These are phyloP conservation scores for Aureobasidium sp. DNA, from an alignment of 2,329 filamentous ascomycete species.

Conservation along the genomic window DNA sequence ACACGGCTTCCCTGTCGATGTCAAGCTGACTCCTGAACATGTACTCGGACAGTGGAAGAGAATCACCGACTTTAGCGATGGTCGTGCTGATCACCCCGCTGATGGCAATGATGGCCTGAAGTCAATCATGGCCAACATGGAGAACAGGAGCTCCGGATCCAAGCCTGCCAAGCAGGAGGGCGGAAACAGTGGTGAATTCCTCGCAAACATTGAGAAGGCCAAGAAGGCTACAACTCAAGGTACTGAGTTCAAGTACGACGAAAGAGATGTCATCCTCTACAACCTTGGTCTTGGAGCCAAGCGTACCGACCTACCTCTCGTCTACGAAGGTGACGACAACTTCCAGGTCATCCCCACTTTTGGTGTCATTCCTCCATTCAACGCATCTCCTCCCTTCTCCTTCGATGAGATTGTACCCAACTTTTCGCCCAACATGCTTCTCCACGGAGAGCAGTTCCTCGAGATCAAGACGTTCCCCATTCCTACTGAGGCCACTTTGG, in stretches of 20 bases:
- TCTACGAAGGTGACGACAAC: conserved; percentile 84
- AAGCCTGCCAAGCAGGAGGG: conserved; percentile 25
- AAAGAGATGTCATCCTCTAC: conserved; percentile 88
- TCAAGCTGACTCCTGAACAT: conserved; percentile 74
- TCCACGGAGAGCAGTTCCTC: conserved; percentile 97
- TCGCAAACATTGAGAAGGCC: conserved; percentile 68
- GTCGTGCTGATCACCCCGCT: conserved; percentile 77
- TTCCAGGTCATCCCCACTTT: conserved; percentile 96
- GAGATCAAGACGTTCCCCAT: conserved; percentile 90
- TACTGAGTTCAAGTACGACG: conserved; percentile 74
- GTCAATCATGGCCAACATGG: conserved; percentile 78
- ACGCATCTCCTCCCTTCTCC: conserved; percentile 70
- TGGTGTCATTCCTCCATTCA: conserved; percentile 91
- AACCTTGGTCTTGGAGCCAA: conserved; percentile 92
- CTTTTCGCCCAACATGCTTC: conserved; percentile 97
- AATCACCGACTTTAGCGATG: conserved; percentile 82
- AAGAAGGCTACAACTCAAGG: conserved; percentile 65
- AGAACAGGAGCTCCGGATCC: conserved; percentile 55
- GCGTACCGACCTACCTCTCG: conserved; percentile 75
- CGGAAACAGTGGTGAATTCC: conserved; percentile 53
- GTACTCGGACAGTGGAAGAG: conserved; percentile 68
- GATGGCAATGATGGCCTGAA: conserved; percentile 69
- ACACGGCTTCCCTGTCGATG: conserved; percentile 83
- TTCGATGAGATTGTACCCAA: conserved; percentile 82
- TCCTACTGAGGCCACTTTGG: conserved; percentile 70